Evolutionary conservation across 768 basidiomycete species (phyloP).

Genomic region (Mycena haematopus): DNA sequence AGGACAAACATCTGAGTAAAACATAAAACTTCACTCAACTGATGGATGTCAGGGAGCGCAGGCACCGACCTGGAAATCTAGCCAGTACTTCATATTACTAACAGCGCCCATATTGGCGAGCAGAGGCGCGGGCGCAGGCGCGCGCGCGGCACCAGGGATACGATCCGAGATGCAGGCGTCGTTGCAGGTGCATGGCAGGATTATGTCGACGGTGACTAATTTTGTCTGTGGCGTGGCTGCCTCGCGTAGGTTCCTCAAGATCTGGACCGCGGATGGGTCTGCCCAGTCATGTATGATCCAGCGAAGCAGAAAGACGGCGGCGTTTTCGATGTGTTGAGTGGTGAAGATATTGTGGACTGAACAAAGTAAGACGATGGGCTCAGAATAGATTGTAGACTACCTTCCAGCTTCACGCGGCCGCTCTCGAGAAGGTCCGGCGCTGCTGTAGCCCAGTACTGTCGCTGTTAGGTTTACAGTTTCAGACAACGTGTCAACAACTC

Average conservation of each 20-base stretch:
- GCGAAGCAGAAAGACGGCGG: constrained; percentile 38
- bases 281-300: constrained; percentile 64
- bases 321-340: constrained; percentile 46
- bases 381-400: constrained; percentile 6
- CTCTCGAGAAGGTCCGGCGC: constrained; percentile 31
- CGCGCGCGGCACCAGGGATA: constrained; percentile 10
- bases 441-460: constrained; percentile 22
- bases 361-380: not conserved
- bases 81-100: constrained; percentile 23
- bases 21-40: no score
- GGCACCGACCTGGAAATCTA: constrained; percentile 21
- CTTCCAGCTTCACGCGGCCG: constrained; percentile 33
- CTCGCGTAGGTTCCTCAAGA: constrained; percentile 51
- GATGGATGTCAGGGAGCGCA: no score
- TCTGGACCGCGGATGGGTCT: constrained; percentile 44
- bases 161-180: not conserved
- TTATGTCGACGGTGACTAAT: constrained; percentile 24
- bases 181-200: constrained; percentile 17
- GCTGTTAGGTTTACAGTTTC: no score
- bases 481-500: not conserved
- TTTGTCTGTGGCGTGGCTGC: constrained; percentile 37
- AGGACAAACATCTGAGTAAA: constrained; percentile 22
- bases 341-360: constrained; percentile 27
- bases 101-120: constrained; percentile 25
- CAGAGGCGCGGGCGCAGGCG: constrained; percentile 17